These are phyloP conservation scores for Mycena chlorophos DNA, from an alignment of 768 basidiomycete genomes.

Conservation along the genomic window DNA sequence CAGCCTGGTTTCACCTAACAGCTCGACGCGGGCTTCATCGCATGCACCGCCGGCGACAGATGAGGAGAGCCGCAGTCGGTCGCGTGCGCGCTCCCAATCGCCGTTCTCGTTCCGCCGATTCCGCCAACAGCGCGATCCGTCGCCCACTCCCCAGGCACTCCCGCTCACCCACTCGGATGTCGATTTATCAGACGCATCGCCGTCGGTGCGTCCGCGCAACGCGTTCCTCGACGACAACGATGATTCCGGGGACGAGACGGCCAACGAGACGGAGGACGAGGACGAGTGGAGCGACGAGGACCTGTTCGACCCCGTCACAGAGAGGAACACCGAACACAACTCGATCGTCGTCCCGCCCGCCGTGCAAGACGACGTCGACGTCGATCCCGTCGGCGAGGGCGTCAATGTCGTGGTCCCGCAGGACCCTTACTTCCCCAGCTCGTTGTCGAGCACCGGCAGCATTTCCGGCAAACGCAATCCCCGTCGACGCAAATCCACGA, in stretches of 20 bases:
- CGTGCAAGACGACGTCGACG: conserved; percentile 56
- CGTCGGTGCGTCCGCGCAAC: conserved; percentile 57
- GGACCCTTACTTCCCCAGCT: conserved; percentile 79
- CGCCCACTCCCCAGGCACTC: conserved; percentile 57
- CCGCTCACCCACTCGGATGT: conserved; percentile 62
- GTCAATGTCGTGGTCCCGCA: conserved; percentile 85
- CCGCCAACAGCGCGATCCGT: conserved; percentile 56
- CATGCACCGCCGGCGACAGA: conserved; percentile 40
- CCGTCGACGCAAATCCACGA: conserved; percentile 62
- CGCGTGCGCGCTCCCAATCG: conserved; percentile 73
- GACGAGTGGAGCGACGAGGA: conserved; percentile 60
- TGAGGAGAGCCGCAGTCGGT: conserved; percentile 47
- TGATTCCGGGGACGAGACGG: conserved; percentile 66
- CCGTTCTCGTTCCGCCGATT: conserved; percentile 77
- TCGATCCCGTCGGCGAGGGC: conserved; percentile 84
- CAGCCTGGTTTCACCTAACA: conserved; percentile 43
- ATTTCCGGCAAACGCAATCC: conserved; percentile 38
- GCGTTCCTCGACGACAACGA: conserved; percentile 57
- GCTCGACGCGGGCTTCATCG: conserved; percentile 51
- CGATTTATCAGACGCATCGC: conserved; percentile 57
- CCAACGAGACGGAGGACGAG: conserved; percentile 51
- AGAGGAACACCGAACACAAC: conserved; percentile 86
- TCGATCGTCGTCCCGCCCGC: conserved; percentile 51
- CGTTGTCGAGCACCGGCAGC: conserved; percentile 47
- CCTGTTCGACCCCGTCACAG: conserved; percentile 76